A percentile compares a stretch with the other conserved stretches of the same genome.
These are phyloP conservation scores for Pouteria glomerata DNA, from an alignment of 148 eudicot genomes.

Conservation along the genomic window DNA sequence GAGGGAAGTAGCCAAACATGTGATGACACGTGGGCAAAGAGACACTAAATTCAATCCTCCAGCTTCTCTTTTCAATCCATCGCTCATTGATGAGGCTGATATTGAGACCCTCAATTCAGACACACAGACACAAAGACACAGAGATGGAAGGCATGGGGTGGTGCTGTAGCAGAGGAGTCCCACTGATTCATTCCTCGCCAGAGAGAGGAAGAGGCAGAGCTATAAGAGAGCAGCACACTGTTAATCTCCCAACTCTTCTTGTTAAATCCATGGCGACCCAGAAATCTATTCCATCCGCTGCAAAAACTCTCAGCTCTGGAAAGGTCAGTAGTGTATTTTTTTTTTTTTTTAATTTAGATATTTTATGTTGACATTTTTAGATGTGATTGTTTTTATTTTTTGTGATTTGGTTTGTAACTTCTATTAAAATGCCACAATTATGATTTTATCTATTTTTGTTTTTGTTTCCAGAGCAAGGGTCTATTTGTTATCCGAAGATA, in stretches of 20 bases:
- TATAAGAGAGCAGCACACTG: background rate
- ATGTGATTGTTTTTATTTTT: too few species aligned
- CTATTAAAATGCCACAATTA: too few species aligned
- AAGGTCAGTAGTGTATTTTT: conserved; percentile 22
- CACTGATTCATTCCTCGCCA: conserved; percentile 7
- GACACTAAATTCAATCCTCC: conserved; percentile 7
- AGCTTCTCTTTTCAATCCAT: conserved; percentile 7
- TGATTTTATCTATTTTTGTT: too few species aligned
- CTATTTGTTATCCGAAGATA: too few species aligned
- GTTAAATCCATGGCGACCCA: conserved; percentile 47
- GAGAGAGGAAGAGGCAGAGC: conserved; percentile 1
- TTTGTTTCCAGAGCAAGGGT: too few species aligned
- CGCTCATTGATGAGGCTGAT: background rate
- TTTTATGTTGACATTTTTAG: too few species aligned
- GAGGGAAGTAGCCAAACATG: conserved; percentile 6
- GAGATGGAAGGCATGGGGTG: conserved; percentile 26
- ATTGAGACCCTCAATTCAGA: background rate
- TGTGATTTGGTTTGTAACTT: too few species aligned
- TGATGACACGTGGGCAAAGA: conserved; percentile 13
- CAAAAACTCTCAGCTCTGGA: conserved; percentile 30
- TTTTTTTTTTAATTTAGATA: too few species aligned
- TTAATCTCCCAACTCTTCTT: conserved; percentile 15
- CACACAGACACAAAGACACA: conserved; percentile 1
- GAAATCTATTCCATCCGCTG: conserved; percentile 32
- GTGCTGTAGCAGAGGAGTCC: conserved; percentile 23